A percentile compares a stretch with the other conserved stretches of the same genome.
Evolutionary conservation across 352 stramenopile species (phyloP).

Genomic region (Phytopythium sindhum): DNA sequence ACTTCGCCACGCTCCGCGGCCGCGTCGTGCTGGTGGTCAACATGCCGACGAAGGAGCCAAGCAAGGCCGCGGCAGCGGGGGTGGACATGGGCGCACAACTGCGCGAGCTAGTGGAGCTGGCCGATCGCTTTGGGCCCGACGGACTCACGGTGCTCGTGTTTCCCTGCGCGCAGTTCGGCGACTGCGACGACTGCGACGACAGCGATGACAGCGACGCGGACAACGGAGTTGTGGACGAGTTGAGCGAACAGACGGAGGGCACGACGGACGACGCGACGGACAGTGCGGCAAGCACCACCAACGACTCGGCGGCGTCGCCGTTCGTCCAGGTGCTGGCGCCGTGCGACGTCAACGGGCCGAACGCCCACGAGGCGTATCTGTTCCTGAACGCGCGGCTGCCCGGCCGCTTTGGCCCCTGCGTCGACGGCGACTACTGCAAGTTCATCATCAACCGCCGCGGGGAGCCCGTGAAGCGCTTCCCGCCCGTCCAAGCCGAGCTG

Average conservation of each 20-base stretch:
- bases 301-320: slow-evolving; percentile 7
- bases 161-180: slow-evolving; percentile 85
- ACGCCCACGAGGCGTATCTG: slow-evolving; percentile 68
- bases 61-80: slow-evolving; percentile 23
- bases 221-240: slow-evolving; percentile 26
- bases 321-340: slow-evolving; percentile 62
- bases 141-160: slow-evolving; percentile 75
- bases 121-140: slow-evolving; percentile 44
- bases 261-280: slow-evolving; percentile 39
- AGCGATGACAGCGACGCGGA: slow-evolving; percentile 18
- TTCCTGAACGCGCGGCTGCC: slow-evolving; percentile 79
- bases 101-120: slow-evolving; percentile 64
- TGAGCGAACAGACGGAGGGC: slow-evolving; percentile 62
- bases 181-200: slow-evolving; percentile 51
- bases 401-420: slow-evolving; percentile 52
- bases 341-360: slow-evolving; percentile 82
- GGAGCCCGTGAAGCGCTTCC: slow-evolving; percentile 65
- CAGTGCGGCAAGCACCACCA: slow-evolving; percentile 12
- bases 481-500: slow-evolving; percentile 8
- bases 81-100: slow-evolving; percentile 70
- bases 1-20: slow-evolving; percentile 56
- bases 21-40: slow-evolving; percentile 71
- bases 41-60: slow-evolving; percentile 33
- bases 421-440: slow-evolving; percentile 90
- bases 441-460: slow-evolving; percentile 87